phyloP scores from a whole-genome alignment of 2,329 filamentous ascomycete species.

The Tolypocladium album region DNA sequence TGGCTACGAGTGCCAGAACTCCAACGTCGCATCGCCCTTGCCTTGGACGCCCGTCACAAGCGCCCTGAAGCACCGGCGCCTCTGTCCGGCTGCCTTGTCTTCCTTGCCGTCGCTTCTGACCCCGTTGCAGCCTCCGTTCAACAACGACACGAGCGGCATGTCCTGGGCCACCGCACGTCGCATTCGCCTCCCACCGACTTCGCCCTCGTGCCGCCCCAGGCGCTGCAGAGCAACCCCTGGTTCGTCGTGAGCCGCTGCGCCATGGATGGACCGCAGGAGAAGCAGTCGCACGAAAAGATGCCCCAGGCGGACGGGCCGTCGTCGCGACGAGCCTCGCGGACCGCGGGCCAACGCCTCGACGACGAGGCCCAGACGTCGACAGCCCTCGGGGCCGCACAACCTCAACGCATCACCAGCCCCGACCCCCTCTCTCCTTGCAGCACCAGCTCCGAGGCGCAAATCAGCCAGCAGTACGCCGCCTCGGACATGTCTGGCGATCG shows the following conservation, averaged over 20 bases:
- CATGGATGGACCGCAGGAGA: background rate
- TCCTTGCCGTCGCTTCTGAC: background rate
- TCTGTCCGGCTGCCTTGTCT: background rate
- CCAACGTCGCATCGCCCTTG: background rate
- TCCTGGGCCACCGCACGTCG: background rate
- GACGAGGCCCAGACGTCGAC: background rate
- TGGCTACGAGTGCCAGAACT: background rate
- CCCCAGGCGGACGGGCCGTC: background rate
- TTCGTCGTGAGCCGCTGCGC: background rate
- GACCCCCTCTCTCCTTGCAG: constrained; percentile 29
- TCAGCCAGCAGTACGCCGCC: constrained; percentile 16
- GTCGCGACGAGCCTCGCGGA: background rate
- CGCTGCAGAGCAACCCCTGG: background rate
- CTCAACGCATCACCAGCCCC: constrained; percentile 5
- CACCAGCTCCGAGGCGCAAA: constrained; percentile 28
- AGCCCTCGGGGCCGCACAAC: background rate
- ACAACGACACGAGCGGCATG: background rate
- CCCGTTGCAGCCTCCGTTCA: background rate
- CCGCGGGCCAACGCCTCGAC: background rate
- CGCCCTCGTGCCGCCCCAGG: background rate
- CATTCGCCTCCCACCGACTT: background rate
- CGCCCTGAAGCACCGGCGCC: background rate
- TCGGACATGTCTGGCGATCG: constrained; percentile 41
- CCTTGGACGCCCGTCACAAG: background rate
- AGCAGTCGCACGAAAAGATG: background rate